A percentile compares a stretch with the other conserved stretches of the same genome.
Evolutionary conservation across 169 alveolate species (phyloP).

Genomic region (Eimeria falciformis): DNA sequence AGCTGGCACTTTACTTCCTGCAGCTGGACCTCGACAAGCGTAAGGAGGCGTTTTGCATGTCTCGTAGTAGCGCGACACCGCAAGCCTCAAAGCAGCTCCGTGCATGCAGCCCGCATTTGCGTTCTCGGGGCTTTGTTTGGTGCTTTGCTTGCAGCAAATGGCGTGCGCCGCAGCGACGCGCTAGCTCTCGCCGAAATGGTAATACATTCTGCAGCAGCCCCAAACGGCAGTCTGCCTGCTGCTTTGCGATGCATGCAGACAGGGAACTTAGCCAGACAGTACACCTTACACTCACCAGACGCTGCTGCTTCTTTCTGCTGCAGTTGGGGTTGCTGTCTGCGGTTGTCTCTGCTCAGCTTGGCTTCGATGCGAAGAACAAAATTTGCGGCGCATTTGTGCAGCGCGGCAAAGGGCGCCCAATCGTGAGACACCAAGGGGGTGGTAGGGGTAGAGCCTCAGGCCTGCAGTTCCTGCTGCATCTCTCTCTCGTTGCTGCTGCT

Average conservation of each 20-base stretch:
- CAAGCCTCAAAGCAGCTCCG: not conserved
- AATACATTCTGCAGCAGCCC: too few species aligned
- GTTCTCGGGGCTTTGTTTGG: not conserved
- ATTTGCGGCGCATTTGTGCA: not conserved
- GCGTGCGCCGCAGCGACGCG: constrained; percentile 46
- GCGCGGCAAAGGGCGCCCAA: not conserved
- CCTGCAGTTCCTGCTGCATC: not conserved
- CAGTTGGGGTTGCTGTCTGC: not conserved
- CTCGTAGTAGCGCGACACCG: not conserved
- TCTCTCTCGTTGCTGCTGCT: constrained; percentile 3
- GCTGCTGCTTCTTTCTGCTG: not conserved
- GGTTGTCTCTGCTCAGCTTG: not conserved
- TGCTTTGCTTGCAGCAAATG: constrained; percentile 47
- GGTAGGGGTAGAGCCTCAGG: not conserved
- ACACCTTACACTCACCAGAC: too few species aligned
- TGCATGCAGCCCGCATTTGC: too few species aligned
- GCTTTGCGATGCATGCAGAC: too few species aligned
- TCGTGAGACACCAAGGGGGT: not conserved
- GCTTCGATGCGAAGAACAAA: not conserved
- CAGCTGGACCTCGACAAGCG: constrained; percentile 40
- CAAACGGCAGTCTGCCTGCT: too few species aligned
- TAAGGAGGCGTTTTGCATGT: not conserved
- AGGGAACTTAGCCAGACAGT: too few species aligned
- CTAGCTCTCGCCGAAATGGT: not conserved
- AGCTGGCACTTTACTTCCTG: not conserved